Evolutionary conservation across 768 basidiomycete species (phyloP), one percentile per base, ranked within the genome.

Genomic region (Pleurotus platypus): DNA sequence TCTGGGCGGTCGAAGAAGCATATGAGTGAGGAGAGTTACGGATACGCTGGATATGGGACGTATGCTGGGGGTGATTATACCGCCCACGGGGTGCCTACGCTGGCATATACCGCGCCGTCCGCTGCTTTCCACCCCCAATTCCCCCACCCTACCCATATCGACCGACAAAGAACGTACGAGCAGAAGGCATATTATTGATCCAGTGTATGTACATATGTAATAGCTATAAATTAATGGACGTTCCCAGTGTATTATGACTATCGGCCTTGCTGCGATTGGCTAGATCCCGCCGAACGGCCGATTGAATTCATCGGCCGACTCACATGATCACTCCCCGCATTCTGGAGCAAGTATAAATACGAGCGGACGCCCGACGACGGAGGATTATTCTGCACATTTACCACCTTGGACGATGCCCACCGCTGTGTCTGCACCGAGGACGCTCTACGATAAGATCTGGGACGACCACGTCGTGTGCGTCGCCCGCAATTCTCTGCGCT

Each of bases 371-470:
- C 42, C 42, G n/a, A 16, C 42, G 20, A 16, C n/a, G 42, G n/a
- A 7, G n/a, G 16, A 45, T 22, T 22, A 16, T 22, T 45, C 42
- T 49, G 46, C 49, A n/a, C 27, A 46, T 61, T 30, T 42, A 30
- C 15, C 15, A 18, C 16, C 16, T 26, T 22, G 53, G 46, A 66
- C 57, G 35, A 81, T 80, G 78, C 74, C 79, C 57, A 67, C 71
- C 51, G 69, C 74, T 24, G 62, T 73, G 40, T 59, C 71, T 55
- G 72, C 78, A 18, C 92, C 93, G 8, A 86, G 93, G 60, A 98
- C 96, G 37, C 79, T 98, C 27, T 97, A 98, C 73, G 96, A 98
- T 75, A 98, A 98, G 77, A 93, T 98, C 61, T 97, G 92, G 86
- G 93, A 97, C 62, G 94, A 98, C 69, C 96, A 98, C 75, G 84